Base-by-base conservation (phyloP, 371 early-diverging fungal species). In the Circinella umbellata region DNA sequence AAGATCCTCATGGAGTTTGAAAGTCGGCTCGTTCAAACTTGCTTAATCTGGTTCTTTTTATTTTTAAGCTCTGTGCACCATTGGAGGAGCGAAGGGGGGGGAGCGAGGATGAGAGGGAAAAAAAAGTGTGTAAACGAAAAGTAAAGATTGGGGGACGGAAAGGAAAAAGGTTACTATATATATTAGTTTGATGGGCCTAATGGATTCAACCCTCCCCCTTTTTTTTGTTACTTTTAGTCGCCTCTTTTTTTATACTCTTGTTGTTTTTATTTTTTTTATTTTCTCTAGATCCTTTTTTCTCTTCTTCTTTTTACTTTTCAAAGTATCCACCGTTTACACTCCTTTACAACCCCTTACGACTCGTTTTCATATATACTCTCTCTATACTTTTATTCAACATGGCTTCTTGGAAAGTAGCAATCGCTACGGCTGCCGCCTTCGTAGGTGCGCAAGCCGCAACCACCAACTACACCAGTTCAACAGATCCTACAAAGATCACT, bases 401-500 rank as follows among this genome's bases (percentile, higher is more conserved):
- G 59, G 46, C 57, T 47, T 14, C 27, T 36, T 69, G 68, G 66
- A 73, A 69, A 63, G 60, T 69, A 57, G 69, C 73, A 15, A 47
- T 69, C 38, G 36, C 60, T 38, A 47, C 68, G 55, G 69, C 73
- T 10, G 39, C 66, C 35, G 69, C 73, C 18, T 11, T 67, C 18
- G 20, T 66, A 6, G 68, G 67, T n/a, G 69, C 61, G 13, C 59
- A 69, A 7, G 73, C 73, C 46, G 76, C 73, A 63, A 68, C 78
- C 5, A 68, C 71, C 0, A 79, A 79, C 59, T 75, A 73, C 60
- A 68, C 74, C 14, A 70, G 74, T 61, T 39, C 65, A 14, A 70
- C 67, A 48, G 67, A 74, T 71, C 72, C 75, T 18, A 65, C 75
- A 53, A 61, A 74, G 47, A 67, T 81, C 69, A 72, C 75, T 13